Base-by-base conservation (phyloP, 2,329 filamentous ascomycete genomes). In the Apiospora marii region DNA sequence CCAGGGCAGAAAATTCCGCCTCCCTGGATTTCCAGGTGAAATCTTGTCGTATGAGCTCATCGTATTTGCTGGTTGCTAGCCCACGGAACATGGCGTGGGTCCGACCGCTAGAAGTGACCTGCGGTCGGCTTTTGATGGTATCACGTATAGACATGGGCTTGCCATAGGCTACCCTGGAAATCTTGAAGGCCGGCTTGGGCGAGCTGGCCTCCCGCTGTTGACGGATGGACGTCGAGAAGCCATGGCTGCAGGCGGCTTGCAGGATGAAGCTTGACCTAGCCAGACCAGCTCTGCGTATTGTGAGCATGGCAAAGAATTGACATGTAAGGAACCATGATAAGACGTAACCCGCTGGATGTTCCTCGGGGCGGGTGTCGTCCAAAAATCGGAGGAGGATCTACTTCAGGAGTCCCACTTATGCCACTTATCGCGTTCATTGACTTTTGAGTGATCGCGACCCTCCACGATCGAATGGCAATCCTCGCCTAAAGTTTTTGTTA, bases 1-100 rank as follows among this genome's bases (percentile, higher is more conserved):
- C 83, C 43, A 85, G 81, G 22, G 80, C 74, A 41, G 51, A 74
- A 74, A 82, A 83, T 12, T 80, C 78, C 1, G 73, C 71, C 71
- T 78, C 71, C 44, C 77, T 77, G 3, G 73, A 1, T 4, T 30
- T 41, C 79, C 78, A 83, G 37, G 49, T 22, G 2, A 78, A 77
- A 43, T 81, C 72, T 0, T 75, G 71, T 16, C 76, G 75, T 30
- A 87, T 72, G 16, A 86, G 76, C 1, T 70, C 13, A 2, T 83
- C 77, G 70, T 87, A 83, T 8, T 81, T 82, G 41, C 8, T 76
- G 74, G 51, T 68, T 2, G 58, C 73, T 30, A 81, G 70, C n/a
- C 69, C 77, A 12, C 72, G 72, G 67, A 81, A 81, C n/a, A 75
- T 68, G 14, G 10, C 58, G 71, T 79, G 80, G 4, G 80, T 77